These are phyloP conservation scores for Aegilops tauschii DNA, from an alignment of 176 grass and related monocot genomes.

Conservation along the genomic window DNA sequence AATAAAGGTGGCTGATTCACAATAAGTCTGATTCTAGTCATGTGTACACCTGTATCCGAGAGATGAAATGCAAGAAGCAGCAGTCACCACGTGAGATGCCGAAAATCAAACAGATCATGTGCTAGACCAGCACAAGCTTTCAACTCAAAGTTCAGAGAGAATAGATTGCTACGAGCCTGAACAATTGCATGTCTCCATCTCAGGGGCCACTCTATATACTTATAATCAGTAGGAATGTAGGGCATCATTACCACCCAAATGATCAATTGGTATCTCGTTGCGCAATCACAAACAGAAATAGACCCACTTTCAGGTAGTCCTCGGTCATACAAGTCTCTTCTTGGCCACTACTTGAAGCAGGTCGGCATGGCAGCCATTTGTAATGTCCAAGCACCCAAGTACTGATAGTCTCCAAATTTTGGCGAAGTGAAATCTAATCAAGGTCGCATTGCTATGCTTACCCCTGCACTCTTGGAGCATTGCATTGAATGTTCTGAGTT, in stretches of 20 bases:
- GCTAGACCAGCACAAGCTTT: neutral
- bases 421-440: too few relatives aligned
- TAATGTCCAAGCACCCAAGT: too few relatives aligned
- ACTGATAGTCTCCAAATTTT: too few relatives aligned
- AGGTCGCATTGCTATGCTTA: too few relatives aligned
- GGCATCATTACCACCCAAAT: neutral
- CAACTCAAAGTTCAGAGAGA: neutral
- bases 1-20: too few relatives aligned
- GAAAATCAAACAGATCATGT: neutral
- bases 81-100: neutral
- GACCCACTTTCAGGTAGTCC: neutral
- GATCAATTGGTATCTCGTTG: neutral
- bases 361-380: too few relatives aligned
- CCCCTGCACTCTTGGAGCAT: too few relatives aligned
- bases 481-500: too few relatives aligned
- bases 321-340: too few relatives aligned
- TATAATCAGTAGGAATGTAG: neutral
- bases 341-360: too few relatives aligned
- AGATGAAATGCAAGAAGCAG: neutral
- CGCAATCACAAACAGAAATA: neutral
- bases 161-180: neutral
- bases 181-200: neutral
- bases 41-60: neutral
- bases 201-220: neutral
- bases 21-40: too few relatives aligned